Evolutionary conservation across 371 early-diverging fungal genomes (phyloP), one percentile per base, ranked within the genome.

Genomic region (Mucor piriformis): DNA sequence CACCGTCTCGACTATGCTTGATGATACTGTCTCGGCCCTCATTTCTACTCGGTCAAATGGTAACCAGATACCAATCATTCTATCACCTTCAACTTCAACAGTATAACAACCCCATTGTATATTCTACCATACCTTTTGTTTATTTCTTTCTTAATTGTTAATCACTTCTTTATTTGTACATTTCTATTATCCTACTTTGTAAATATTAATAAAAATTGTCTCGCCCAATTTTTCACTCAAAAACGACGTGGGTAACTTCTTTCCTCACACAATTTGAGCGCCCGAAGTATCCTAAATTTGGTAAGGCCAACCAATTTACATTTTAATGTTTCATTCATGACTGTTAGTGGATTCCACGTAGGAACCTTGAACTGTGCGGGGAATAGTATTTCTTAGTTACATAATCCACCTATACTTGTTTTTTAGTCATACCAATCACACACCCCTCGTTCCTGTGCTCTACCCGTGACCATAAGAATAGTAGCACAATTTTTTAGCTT

Each of bases 21-120:
- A 66, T 32, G 37, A 61, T 27, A 58, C 62, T 13, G 60, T 66
- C 11, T 66, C 67, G 10, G 48, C 38, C n/a, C 24, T 66, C 16
- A 57, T 61, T 25, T 57, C 61, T 34, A 64, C 44, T 6, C 3
- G 42, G 20, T 52, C 53, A 16, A 59, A 37, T 23, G 47, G 18
- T 12, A 50, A 42, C 11, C 25, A 40, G 10, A 6, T 47, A 4
- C 52, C n/a, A 8, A 6, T 38, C 11, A 37, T 23, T 11, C 33
- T 25, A 15, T 18, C 50, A 12, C 48, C 48, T 15, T 47, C 48
- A 2, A 18, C 29, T 47, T 24, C 29, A 11, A 15, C 15, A 25
- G 29, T 44, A 44, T 44, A 44, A 21, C 29, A 29, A 29, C 29
- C 5, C 2, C 33, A 12, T 35, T 51, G 51, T 51, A 38, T 43